Conservation (phyloP, 192 early-diverging fungal species). For the Lunasporangiospora selenospora region DNA sequence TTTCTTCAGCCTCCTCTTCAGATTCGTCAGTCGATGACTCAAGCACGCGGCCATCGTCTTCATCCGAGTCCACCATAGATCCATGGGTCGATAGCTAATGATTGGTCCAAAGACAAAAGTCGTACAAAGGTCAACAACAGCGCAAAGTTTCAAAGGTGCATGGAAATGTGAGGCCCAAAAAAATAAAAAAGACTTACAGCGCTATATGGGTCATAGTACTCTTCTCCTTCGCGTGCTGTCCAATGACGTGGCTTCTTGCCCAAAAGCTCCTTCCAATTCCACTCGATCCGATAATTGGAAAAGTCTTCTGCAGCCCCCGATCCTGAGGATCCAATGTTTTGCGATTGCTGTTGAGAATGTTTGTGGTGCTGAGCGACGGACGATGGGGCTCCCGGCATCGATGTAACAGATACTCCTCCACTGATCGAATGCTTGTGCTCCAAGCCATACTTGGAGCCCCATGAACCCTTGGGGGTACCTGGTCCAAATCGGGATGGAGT, state of each 20-base stretch:
- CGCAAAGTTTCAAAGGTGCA: no score
- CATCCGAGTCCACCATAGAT: constrained; percentile 28
- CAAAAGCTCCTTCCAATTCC: constrained; percentile 47
- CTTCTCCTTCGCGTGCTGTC: constrained; percentile 37
- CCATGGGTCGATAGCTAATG: constrained; percentile 36
- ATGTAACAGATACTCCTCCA: no score
- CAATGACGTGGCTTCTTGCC: constrained; percentile 46
- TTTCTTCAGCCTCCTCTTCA: constrained; percentile 22
- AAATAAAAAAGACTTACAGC: constrained; percentile 24
- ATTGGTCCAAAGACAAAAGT: not conserved
- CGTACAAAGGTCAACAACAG: not conserved
- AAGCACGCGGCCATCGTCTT: constrained; percentile 24
- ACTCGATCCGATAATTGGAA: constrained; percentile 44
- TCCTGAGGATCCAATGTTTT: not conserved
- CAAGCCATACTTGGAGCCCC: constrained; percentile 12
- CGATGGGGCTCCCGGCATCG: no score
- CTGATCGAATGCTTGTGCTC: constrained; percentile 14
- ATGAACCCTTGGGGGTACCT: constrained; percentile 28
- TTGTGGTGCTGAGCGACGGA: not conserved
- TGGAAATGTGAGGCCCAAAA: not conserved
- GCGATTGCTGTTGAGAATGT: not conserved
- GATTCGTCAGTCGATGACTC: constrained; percentile 36
- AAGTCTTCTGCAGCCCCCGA: constrained; percentile 19
- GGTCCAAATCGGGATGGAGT: constrained; percentile 39
- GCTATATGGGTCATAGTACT: constrained; percentile 43